phyloP scores from a whole-genome alignment of 2,329 filamentous ascomycete genomes.

The Fonsecaea pedrosoi region DNA sequence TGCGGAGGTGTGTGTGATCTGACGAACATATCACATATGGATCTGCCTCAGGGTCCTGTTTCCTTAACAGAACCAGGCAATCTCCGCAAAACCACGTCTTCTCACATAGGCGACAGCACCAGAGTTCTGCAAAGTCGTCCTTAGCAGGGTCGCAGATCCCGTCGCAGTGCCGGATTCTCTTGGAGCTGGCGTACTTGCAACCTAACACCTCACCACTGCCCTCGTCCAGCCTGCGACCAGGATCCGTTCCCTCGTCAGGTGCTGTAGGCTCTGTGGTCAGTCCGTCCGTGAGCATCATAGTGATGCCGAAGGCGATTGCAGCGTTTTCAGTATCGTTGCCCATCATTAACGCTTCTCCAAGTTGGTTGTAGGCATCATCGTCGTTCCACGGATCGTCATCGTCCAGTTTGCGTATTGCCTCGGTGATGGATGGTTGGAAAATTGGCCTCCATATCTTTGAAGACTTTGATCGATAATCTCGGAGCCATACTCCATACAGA shows the following conservation, averaged over 20 bases:
- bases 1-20: slow-evolving; percentile 9
- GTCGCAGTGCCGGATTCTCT: slow-evolving; percentile 7
- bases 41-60: slow-evolving; percentile 12
- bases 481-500: slow-evolving; percentile 22
- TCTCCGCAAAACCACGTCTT: slow-evolving; percentile 13
- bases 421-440: slow-evolving; percentile 6
- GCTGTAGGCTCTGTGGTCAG: slow-evolving; percentile 6
- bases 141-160: slow-evolving; percentile 8
- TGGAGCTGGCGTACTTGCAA: slow-evolving; percentile 24
- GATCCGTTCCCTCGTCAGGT: neutral
- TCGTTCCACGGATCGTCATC: slow-evolving; percentile 26
- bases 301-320: slow-evolving; percentile 19
- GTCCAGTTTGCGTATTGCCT: slow-evolving; percentile 13
- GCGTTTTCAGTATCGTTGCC: slow-evolving; percentile 19
- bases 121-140: slow-evolving; percentile 13
- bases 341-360: slow-evolving; percentile 18
- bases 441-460: slow-evolving; percentile 13
- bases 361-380: slow-evolving; percentile 15
- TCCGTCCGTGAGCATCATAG: slow-evolving; percentile 13
- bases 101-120: slow-evolving; percentile 15
- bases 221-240: slow-evolving; percentile 1
- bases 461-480: slow-evolving; percentile 16
- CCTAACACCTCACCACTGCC: slow-evolving; percentile 5
- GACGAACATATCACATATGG: slow-evolving; percentile 12
- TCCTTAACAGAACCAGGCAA: slow-evolving; percentile 5